These are phyloP conservation scores for Corylus heterophylla DNA, from an alignment of 306 rosid species.

Conservation along the genomic window DNA sequence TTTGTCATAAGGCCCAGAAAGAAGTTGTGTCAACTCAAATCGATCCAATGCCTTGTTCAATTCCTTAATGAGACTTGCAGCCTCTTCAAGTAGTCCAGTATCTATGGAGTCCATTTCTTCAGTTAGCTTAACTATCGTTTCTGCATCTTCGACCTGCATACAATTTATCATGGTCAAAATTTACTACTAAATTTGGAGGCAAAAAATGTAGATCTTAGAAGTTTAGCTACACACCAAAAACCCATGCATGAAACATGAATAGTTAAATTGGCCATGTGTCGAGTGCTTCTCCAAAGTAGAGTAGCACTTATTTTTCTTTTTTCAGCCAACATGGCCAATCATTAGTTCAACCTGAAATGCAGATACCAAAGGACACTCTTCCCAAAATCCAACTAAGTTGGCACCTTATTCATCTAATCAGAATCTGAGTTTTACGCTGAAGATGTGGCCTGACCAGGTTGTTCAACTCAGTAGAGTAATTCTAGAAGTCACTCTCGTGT, in stretches of 20 bases:
- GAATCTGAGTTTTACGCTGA: not conserved
- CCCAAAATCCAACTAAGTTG: not conserved
- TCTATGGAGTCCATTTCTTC: conserved; percentile 91
- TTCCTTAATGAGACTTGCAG: conserved; percentile 70
- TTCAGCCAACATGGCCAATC: not conserved
- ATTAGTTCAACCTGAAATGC: not conserved
- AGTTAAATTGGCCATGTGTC: not conserved
- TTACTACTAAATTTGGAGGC: not conserved
- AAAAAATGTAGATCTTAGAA: not conserved
- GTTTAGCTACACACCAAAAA: not conserved
- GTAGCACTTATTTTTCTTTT: not conserved
- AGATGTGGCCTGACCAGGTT: not conserved
- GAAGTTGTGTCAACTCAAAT: conserved; percentile 92
- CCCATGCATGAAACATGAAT: not conserved
- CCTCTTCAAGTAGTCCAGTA: conserved; percentile 81
- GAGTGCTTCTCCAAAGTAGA: not conserved
- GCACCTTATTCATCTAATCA: not conserved
- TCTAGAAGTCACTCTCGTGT: too few species aligned
- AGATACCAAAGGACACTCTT: not conserved
- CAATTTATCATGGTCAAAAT: not conserved
- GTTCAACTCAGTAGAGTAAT: too few species aligned
- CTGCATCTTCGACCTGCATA: conserved; percentile 90
- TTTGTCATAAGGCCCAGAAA: conserved; percentile 92
- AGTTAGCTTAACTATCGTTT: conserved; percentile 79
- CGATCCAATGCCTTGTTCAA: conserved; percentile 76